Evolutionary conservation across 306 rosid genomes (phyloP), one percentile per base, ranked within the genome.

Genomic region (Chamaecrista fasciculata): DNA sequence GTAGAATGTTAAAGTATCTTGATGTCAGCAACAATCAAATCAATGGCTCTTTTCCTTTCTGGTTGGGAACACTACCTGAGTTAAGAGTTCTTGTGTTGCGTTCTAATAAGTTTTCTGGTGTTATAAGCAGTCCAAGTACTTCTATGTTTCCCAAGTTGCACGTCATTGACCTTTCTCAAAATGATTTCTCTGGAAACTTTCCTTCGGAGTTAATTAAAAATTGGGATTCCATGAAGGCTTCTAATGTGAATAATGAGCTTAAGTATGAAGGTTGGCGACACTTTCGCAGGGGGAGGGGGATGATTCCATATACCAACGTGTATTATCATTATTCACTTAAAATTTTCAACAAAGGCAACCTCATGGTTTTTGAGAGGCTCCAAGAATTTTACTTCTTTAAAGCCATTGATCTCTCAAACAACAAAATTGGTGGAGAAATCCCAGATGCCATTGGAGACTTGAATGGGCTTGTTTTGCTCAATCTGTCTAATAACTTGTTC

Each of bases 21-120:
- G 61, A 66, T 56, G 42, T 74, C 11, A 66, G 73, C 4, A 5
- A 43, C 24, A 66, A 66, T 51, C 18, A 11, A 0, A 65, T 74
- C 48, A 66, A 74, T 33, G 73, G 71, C 40, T 51, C 47, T 43
- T 85, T 85, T 57, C 90, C 87, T 2, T 80, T 61, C 2, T 80
- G 86, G 81, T 4, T 79, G 3, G 85, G 85, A 34, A 7, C 31
- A 21, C 72, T 76, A n/a, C 73, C 67, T 11, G 50, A 74, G 36
- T 56, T 74, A 59, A 74, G 66, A 50, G 66, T 73, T 43, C 18
- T 64, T 58, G 16, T 20, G 40, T 40, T 65, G 4, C 7, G n/a
- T 20, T 0, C 23, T 16, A 73, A 73, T 43, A 4, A 43, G n/a
- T 55, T 68, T n/a, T 23, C 33, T 31, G 65, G 65, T 40, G 23